Evolutionary conservation across 208 protist genomes (phyloP), one percentile per base, ranked within the genome.

Genomic region (Crithidia mellificae): DNA sequence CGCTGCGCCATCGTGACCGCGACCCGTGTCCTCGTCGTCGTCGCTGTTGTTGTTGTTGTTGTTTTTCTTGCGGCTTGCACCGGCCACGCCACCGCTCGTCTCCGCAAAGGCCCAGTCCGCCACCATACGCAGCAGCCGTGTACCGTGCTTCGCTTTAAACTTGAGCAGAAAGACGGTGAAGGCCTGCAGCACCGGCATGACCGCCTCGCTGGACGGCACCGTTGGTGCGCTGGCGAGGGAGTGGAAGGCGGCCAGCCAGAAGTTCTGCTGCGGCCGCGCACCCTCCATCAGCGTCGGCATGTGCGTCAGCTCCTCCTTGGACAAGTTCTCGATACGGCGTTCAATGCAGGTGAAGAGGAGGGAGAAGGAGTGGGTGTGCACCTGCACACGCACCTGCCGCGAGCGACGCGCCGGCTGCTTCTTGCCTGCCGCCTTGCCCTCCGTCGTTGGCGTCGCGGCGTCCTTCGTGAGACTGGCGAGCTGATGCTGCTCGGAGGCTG

Each of bases 101-200:
- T 44, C 69, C 59, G 75, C 84, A 80, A 96, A 96, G 38, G 86
- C 86, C 91, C 91, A 96, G 56, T 90, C 74, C 22, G 84, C 80
- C 14, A 94, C 66, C 25, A 78, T 68, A 30, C 78, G 74, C 47
- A 96, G 72, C 66, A 92, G 74, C 66, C 64, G 68, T 22, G 63
- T 64, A 54, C 88, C 90, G 52, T 92, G 82, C 65, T 93, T 92
- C 20, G 88, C 74, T 80, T 92, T 92, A 69, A 96, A 96, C 75
- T 96, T 96, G 30, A 96, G 54, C 58, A 93, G 85, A 67, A 96
- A 94, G 34, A 82, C 76, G 5, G 71, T 84, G 80, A 91, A 96
- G 47, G 88, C 86, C 63, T 90, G 72, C 53, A 94, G 64, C 32
- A 94, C 84, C 15, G 91, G 83, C 63, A 75, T 71, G 25, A 91